Base-by-base conservation (phyloP, 176 grass and related monocot species). In the Cenchrus purpureus region DNA sequence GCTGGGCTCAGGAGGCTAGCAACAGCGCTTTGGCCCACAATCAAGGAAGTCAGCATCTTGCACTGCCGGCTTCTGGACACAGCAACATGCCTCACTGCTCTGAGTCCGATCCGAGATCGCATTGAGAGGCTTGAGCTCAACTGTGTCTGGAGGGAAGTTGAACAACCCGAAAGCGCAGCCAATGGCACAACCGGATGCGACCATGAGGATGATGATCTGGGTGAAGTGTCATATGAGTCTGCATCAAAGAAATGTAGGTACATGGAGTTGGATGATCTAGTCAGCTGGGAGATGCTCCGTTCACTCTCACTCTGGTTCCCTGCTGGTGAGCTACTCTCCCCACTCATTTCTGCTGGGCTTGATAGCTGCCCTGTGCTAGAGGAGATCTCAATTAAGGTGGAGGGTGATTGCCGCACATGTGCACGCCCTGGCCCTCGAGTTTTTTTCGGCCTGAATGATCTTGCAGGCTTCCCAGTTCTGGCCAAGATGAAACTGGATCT, bases 401-500 rank as follows among this genome's bases (percentile, higher is more conserved):
- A 99, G 71, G 97, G 97, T 12, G 93, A 99, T 88, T 94, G 94
- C 45, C 77, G 94, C 55, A 89, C 79, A 34, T 93, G 91, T 83
- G 82, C 86, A 3, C 85, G 54, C 9, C 90, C 86, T 64, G 66
- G 59, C 42, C 12, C 44, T 11, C 4, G 44, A 13, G 76, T 31
- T 49, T 57, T 65, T 15, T 99, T 99, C 13, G 97, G 97, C 44
- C 45, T 99, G 44, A 85, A 73, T 69, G 73, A 84, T 40, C 94
- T 99, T 63, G 84, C 63, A n/a, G 82, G 81, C 31, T 97, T 94
- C 77, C 90, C 88, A 22, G 55, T 43, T 31, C 79, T 99, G 3
- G 14, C 84, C 17, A 99, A 99, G 89, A 96, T 99, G 93, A 97
- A 94, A 65, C 75, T 99, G 54, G 93, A 99, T 89, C 91, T 93